Conservation (phyloP, 495 filamentous ascomycete species). For the Aspergillus mulundensis region DNA sequence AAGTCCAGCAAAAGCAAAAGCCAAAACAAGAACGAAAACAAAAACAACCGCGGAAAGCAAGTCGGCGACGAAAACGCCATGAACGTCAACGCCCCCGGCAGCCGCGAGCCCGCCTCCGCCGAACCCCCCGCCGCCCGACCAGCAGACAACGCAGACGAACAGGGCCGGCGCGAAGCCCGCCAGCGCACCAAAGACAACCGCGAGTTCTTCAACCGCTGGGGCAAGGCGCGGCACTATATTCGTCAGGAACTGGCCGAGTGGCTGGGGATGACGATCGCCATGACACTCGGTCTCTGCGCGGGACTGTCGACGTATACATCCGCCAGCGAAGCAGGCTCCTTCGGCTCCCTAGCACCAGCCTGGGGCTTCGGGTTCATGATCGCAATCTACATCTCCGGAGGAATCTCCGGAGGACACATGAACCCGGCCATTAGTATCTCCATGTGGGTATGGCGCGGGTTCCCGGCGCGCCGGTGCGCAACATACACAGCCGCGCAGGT, state of each 20-base stretch:
- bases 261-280: slow-evolving; percentile 24
- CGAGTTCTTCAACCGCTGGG: slow-evolving; percentile 23
- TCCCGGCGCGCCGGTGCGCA: slow-evolving; percentile 45
- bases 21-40: no score
- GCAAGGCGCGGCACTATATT: slow-evolving; percentile 15
- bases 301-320: slow-evolving; percentile 9
- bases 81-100: neutral
- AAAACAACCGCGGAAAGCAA: no score
- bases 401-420: slow-evolving; percentile 51
- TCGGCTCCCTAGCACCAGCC: slow-evolving; percentile 18
- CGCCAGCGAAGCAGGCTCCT: slow-evolving; percentile 12
- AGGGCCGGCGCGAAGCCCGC: neutral
- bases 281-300: slow-evolving; percentile 24
- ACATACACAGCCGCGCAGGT: slow-evolving; percentile 45
- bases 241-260: slow-evolving; percentile 25
- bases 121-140: neutral
- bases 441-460: slow-evolving; percentile 50
- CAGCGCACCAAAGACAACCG: slow-evolving; percentile 3
- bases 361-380: slow-evolving; percentile 45
- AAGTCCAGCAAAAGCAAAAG: no score
- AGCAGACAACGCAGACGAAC: neutral
- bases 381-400: slow-evolving; percentile 50
- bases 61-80: no score
- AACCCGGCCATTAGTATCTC: slow-evolving; percentile 56
- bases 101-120: neutral